Evolutionary conservation across 2,329 filamentous ascomycete genomes (phyloP).

Genomic region (Penicillium aurantiogriseum): DNA sequence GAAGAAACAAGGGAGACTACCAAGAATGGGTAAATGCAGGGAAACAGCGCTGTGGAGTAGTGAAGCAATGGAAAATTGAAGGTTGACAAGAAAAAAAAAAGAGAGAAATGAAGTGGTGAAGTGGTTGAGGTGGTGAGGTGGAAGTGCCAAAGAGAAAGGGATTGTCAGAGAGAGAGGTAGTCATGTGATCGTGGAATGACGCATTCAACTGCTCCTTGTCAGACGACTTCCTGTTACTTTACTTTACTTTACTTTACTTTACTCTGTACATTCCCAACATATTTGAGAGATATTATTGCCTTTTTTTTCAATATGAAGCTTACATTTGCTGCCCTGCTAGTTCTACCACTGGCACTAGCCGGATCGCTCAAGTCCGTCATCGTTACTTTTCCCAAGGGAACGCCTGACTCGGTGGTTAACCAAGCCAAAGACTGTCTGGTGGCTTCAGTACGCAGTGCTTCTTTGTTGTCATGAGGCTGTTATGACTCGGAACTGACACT

Average conservation of each 20-base stretch:
- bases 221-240: not conserved
- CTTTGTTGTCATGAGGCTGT: not conserved
- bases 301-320: constrained; percentile 61
- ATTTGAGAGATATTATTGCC: not conserved
- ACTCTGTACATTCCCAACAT: not conserved
- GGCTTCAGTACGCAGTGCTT: constrained; percentile 53
- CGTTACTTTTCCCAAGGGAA: constrained; percentile 70
- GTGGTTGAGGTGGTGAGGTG: not conserved
- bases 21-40: constrained; percentile 4
- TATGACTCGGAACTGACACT: constrained; percentile 15
- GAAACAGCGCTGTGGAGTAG: not conserved
- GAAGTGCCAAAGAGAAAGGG: constrained; percentile 10
- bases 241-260: not conserved
- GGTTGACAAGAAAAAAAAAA: not conserved
- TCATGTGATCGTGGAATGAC: constrained; percentile 19
- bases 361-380: constrained; percentile 68
- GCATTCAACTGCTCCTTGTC: not conserved
- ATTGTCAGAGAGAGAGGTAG: constrained; percentile 3
- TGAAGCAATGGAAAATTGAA: not conserved
- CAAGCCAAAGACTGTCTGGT: constrained; percentile 70
- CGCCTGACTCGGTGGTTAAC: constrained; percentile 65
- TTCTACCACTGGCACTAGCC: constrained; percentile 63
- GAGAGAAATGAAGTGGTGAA: not conserved
- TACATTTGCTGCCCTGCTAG: constrained; percentile 53
- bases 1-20: not conserved